Evolutionary conservation across 805 yeast genomes (phyloP).

Genomic region (Wickerhamomyces hampshirensis): DNA sequence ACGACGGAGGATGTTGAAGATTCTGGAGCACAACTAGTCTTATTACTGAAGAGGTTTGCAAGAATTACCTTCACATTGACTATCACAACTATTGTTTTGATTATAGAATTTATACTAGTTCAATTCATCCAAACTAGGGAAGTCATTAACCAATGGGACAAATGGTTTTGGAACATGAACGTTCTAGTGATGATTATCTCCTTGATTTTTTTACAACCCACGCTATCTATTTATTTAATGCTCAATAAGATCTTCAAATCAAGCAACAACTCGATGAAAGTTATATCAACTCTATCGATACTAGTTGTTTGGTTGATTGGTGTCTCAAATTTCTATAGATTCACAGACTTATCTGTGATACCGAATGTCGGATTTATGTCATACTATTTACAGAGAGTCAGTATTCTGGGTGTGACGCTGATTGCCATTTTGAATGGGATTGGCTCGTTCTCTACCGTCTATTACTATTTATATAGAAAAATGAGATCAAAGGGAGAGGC

Average conservation of each 20-base stretch:
- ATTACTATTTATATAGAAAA: slow-evolving; percentile 18
- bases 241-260: slow-evolving; percentile 19
- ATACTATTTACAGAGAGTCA: slow-evolving; percentile 15
- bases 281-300: slow-evolving; percentile 1
- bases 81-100: slow-evolving; percentile 13
- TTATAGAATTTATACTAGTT: slow-evolving; percentile 22
- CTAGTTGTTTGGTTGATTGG: slow-evolving; percentile 16
- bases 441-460: slow-evolving; percentile 25
- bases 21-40: not conserved
- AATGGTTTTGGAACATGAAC: slow-evolving; percentile 11
- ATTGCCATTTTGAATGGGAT: slow-evolving; percentile 24
- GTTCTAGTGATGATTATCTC: slow-evolving; percentile 7
- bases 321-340: slow-evolving; percentile 14
- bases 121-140: slow-evolving; percentile 13
- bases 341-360: slow-evolving; percentile 18
- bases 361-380: slow-evolving; percentile 10
- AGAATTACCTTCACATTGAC: slow-evolving; percentile 19
- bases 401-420: slow-evolving; percentile 24
- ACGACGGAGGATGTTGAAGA: slow-evolving; percentile 2
- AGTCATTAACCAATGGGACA: not conserved
- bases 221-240: slow-evolving; percentile 9
- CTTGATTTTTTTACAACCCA: slow-evolving; percentile 20
- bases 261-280: slow-evolving; percentile 8
- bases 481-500: slow-evolving; percentile 2
- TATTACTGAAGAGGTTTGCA: slow-evolving; percentile 5